A percentile compares a stretch with the other conserved stretches of the same genome.
Evolutionary conservation across 129 eudicot species (phyloP).

Genomic region (Helichrysum umbraculigerum): DNA sequence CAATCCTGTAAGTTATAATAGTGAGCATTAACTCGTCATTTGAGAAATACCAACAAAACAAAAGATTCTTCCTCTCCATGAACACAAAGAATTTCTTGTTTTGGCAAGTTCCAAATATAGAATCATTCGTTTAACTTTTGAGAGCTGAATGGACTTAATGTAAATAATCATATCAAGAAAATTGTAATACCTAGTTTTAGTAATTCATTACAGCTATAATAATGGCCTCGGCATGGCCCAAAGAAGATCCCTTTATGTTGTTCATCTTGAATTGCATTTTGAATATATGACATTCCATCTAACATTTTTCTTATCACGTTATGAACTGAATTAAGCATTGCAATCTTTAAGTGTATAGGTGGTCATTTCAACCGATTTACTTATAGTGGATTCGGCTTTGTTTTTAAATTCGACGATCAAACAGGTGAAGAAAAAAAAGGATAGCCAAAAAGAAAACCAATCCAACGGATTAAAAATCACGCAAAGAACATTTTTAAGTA

Average conservation of each 20-base stretch:
- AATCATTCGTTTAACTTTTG: background rate
- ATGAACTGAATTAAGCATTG: background rate
- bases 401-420: background rate
- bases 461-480: background rate
- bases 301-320: background rate
- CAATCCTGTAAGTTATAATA: constrained; percentile 25
- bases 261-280: background rate
- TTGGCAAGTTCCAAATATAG: background rate
- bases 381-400: background rate
- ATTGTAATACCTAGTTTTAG: background rate
- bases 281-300: background rate
- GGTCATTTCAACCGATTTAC: background rate
- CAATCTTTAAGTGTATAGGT: background rate
- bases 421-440: background rate
- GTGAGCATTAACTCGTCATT: constrained; percentile 10
- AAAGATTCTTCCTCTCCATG: background rate
- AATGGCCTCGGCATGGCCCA: background rate
- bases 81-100: constrained; percentile 13
- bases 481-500: background rate
- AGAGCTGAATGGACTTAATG: background rate
- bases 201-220: background rate
- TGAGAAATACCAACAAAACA: background rate
- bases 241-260: background rate
- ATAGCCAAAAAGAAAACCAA: background rate
- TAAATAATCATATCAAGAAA: background rate